Evolutionary conservation across 1,284 basidiomycete species (phyloP).

Genomic region (Sporisorium graminicola): DNA sequence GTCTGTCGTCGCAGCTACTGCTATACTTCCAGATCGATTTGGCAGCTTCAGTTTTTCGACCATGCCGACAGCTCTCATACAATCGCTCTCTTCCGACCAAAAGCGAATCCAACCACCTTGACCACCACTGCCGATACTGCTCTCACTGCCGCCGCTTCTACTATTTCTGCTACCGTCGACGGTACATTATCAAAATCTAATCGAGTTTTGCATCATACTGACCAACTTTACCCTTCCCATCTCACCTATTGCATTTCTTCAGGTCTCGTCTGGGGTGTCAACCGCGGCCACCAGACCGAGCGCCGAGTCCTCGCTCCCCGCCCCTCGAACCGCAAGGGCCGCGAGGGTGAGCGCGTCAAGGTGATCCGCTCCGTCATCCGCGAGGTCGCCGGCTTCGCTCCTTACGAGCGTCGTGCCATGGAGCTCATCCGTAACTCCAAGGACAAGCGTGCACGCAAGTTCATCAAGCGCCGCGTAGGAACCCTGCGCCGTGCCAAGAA

Average conservation of each 20-base stretch:
- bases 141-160: background rate
- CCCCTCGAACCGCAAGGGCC: constrained; percentile 93
- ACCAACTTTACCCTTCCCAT: background rate
- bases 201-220: constrained; percentile 15
- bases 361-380: constrained; percentile 64
- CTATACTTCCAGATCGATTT: background rate
- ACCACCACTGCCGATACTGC: background rate
- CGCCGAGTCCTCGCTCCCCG: constrained; percentile 82
- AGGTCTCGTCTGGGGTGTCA: constrained; percentile 92
- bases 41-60: background rate
- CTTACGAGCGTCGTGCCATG: constrained; percentile 98
- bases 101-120: background rate
- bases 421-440: constrained; percentile 99
- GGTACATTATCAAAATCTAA: background rate
- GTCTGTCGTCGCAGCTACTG: background rate
- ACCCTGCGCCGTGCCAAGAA: constrained; percentile 68
- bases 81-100: background rate
- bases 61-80: background rate
- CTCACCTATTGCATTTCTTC: constrained; percentile 3
- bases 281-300: constrained; percentile 93
- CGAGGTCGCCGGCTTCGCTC: constrained; percentile 86
- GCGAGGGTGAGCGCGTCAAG: constrained; percentile 75
- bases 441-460: constrained; percentile 72
- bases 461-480: constrained; percentile 68
- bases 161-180: background rate